Base-by-base conservation (phyloP, 805 yeast genomes). In the Saccharomyces paradoxus region DNA sequence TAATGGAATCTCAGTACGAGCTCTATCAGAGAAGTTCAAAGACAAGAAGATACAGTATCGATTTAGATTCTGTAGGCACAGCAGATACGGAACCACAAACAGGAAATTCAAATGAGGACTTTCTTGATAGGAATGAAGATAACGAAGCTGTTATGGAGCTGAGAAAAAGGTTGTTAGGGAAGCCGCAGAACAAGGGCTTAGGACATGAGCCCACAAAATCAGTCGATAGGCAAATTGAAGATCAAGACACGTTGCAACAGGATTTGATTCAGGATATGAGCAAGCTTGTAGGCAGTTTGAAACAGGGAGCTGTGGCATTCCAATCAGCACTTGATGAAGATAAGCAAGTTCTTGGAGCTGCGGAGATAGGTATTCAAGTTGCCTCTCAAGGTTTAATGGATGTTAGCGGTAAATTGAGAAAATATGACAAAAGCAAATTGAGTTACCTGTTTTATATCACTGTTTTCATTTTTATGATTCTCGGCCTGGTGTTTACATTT, bases 261-360 rank as follows among this genome's bases (percentile, higher is more conserved):
- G 70, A 70, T 37, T 59, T 74, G 14, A 56, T 75, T 2, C 63
- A 70, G 28, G 75, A 72, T 54, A 73, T 75, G 74, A 62, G 69
- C 1, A 71, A 68, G 44, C 64, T 73, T n/a, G 69, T 74, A 0
- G 61, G 64, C 7, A 69, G 71, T 17, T 60, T 75, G 41, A 74
- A 65, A 57, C 69, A 69, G 28, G 77, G 75, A 47, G 77, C 78
- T 0, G 62, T 68, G 41, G 76, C 74, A 2, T 75, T 75, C 55
- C 72, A 72, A 55, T 66, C 64, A 48, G 75, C 74, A 22, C 56
- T 75, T 44, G 67, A 70, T 21, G 71, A 73, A 50, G 78, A 74
- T 55, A 60, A 68, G 44, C 72, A 69, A 48, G 70, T 72, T 1
- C 48, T 75, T 10, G 67, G 69, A 22, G 77, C 77, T 4, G 76